These are phyloP conservation scores for Corchorus capsularis DNA, from an alignment of 345 rosid genomes.

Conservation along the genomic window DNA sequence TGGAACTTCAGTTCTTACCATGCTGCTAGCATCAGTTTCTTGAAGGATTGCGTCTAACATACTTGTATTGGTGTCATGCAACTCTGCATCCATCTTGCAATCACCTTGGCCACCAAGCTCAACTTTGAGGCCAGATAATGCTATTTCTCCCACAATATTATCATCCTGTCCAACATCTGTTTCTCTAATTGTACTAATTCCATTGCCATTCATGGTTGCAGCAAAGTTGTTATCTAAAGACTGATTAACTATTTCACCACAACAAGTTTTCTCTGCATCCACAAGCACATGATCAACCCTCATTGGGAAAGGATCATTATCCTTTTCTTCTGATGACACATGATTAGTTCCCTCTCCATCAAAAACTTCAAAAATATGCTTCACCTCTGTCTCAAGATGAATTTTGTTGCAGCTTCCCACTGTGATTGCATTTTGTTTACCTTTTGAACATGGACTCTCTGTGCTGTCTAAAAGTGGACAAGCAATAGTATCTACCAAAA, in stretches of 20 bases:
- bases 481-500: constrained; percentile 7
- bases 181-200: constrained; percentile 4
- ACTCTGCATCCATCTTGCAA: constrained; percentile 16
- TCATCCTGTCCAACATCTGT: constrained; percentile 17
- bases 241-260: neutral
- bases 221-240: neutral
- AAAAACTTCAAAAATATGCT: neutral
- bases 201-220: constrained; percentile 3
- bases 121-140: neutral
- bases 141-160: constrained; percentile 13
- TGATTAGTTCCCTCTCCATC: constrained; percentile 7
- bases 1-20: neutral
- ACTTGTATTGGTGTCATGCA: constrained; percentile 4
- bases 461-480: constrained; percentile 13
- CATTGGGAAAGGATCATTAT: constrained; percentile 1
- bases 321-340: constrained; percentile 19
- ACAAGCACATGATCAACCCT: constrained; percentile 1
- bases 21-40: constrained; percentile 2
- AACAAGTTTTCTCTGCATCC: constrained; percentile 12
- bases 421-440: constrained; percentile 2
- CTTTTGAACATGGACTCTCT: neutral
- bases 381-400: constrained; percentile 10
- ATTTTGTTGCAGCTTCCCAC: neutral
- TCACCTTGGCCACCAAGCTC: constrained; percentile 11
- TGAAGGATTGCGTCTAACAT: neutral